Base-by-base conservation (phyloP, 2,329 filamentous ascomycete genomes). In the Penicillium concentricum region DNA sequence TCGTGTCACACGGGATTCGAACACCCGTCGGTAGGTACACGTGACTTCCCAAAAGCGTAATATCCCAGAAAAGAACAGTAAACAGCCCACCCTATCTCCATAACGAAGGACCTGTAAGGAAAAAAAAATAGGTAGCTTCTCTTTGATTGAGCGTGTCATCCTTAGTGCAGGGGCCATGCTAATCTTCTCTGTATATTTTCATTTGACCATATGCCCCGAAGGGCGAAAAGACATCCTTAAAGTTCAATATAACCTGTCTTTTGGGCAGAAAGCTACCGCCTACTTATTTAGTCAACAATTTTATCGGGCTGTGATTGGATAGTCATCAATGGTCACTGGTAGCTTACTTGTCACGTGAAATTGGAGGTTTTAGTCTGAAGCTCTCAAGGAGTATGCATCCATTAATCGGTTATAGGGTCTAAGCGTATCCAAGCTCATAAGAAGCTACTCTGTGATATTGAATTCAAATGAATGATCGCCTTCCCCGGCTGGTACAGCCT, bases 101-200 rank as follows among this genome's bases (percentile, higher is more conserved):
- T 54, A 58, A 63, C 30, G n/a, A 54, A 18, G 6, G 38, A 44
- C 45, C 53, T 54, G 63, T 62, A 56, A 56, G 45, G 15, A 56
- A 67, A 84, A 86, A 87, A 87, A 86, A 84, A 85, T 79, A 81
- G 80, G 81, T 82, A 84, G 85, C 82, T 84, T 87, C 86, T 88
- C 87, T 89, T 88, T 88, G 85, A 85, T 86, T 85, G 82, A 88
- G 86, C 87, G 87, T 92, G 89, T 92, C 90, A 93, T 92, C 90
- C 90, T 93, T 93, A 92, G 90, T 86, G 84, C 83, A 86, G 83
- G 84, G 87, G 87, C 87, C 87, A 89, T 89, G 87, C 87, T 89
- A 89, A 87, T 87, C 84, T 87, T 87, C 85, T 87, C 84, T 87
- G 82, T 86, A 84, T 84, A 81, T 81, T 83, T 84, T 83, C 81